Percentiles rank a stretch among this genome's conserved stretches.
Conservation (phyloP, 129 eudicot genomes). For the Flaveria brownii region DNA sequence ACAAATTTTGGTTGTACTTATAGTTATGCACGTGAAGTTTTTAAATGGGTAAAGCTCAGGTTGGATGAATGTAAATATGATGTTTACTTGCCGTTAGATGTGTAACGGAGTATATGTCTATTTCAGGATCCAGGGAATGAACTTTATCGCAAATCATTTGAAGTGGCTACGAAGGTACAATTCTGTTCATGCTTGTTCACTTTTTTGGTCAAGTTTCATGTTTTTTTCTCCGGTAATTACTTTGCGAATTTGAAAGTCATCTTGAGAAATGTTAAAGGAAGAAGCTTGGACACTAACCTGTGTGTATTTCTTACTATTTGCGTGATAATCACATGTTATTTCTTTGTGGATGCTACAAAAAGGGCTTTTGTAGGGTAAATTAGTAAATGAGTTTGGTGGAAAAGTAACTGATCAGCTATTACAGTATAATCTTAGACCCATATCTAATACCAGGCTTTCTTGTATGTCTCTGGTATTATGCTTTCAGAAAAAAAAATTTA, state of each 20-base stretch:
- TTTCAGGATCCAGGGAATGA: conserved; percentile 80
- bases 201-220: conserved; percentile 2
- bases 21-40: conserved; percentile 1
- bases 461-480: neutral
- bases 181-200: neutral
- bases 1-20: neutral
- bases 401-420: neutral
- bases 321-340: neutral
- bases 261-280: conserved; percentile 1
- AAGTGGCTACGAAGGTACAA: conserved; percentile 74
- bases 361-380: neutral
- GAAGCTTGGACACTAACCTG: neutral
- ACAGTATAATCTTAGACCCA: neutral
- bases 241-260: neutral
- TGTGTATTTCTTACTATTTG: neutral
- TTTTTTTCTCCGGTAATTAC: neutral
- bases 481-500: no score
- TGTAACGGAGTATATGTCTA: conserved; percentile 6
- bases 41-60: neutral
- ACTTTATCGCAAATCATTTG: conserved; percentile 77
- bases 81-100: neutral
- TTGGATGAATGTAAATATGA: neutral
- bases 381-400: neutral
- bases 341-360: neutral
- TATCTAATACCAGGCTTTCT: no score